These are phyloP conservation scores for Lophium mytilinum DNA, from an alignment of 495 filamentous ascomycete genomes.

Conservation along the genomic window DNA sequence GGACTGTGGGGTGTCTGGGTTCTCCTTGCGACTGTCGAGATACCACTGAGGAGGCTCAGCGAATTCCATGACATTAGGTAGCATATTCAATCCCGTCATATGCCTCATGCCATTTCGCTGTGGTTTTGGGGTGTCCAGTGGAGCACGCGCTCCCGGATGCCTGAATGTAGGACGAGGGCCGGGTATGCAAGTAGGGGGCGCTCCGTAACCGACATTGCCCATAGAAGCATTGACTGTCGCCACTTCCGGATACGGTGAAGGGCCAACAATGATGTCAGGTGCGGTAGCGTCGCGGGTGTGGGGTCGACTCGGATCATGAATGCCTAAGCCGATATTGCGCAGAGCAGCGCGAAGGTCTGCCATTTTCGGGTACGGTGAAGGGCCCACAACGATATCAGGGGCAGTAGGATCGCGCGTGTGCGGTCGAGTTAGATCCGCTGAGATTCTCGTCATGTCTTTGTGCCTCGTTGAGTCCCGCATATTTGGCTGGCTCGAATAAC, in stretches of 20 bases:
- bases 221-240: neutral
- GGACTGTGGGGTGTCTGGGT: too few relatives aligned
- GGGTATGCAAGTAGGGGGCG: neutral
- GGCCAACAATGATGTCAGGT: too few relatives aligned
- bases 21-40: too few relatives aligned
- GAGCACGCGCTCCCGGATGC: neutral
- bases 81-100: neutral
- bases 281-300: neutral
- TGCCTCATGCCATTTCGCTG: neutral
- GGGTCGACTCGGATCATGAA: neutral
- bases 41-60: neutral
- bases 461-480: too few relatives aligned
- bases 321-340: neutral
- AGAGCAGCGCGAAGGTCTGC: neutral
- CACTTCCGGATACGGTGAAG: neutral
- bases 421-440: too few relatives aligned
- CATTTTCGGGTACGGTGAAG: too few relatives aligned
- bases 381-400: too few relatives aligned
- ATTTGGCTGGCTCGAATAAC: too few relatives aligned
- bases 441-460: too few relatives aligned
- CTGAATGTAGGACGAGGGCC: neutral
- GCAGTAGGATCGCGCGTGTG: too few relatives aligned
- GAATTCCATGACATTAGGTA: neutral
- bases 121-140: neutral
- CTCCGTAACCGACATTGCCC: neutral